Evolutionary conservation across 345 rosid genomes (phyloP), one percentile per base, ranked within the genome.

Genomic region (Dipteronia dyeriana): DNA sequence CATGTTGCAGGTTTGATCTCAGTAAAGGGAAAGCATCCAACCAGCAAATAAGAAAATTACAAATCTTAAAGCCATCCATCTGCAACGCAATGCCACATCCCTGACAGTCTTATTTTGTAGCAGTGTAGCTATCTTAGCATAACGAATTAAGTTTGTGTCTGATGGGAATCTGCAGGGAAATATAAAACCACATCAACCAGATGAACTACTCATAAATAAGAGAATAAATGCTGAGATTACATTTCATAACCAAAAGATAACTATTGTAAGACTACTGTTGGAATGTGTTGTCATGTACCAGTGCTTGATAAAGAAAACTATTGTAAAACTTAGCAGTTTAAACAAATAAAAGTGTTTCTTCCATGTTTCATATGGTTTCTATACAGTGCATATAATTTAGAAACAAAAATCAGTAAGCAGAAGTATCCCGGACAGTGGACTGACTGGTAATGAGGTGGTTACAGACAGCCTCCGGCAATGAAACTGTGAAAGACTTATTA

Each of bases 31-130:
- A 70, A 67, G 41, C 26, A 20, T 75, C 71, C 73, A 65, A 74
- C 45, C 67, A 49, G 60, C 29, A 47, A 20, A 73, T 5, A 70
- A 3, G 57, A 57, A 13, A 75, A 9, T 7, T 72, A 47, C 66
- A 71, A 51, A 67, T 69, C 85, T 81, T 81, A 91, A 90, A 68
- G 84, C 73, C 86, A 88, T 84, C 97, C 97, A 91, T 78, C 84
- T 83, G 87, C 92, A 85, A 68, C 97, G 97, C 82, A 82, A 54
- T 45, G 97, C 97, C 71, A 95, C 93, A 74, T 95, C 98, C 26
- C 98, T 84, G 17, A 89, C 85, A 14, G 89, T 91, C 79, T 95
- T 95, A 61, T 83, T 70, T 47, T 54, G 73, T 51, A 95, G 83
- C 79, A 66, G 78, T 67, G 76, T 23, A 12, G 97, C 94, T 53